These are phyloP conservation scores for Prunus mira DNA, from an alignment of 306 rosid species.

Conservation along the genomic window DNA sequence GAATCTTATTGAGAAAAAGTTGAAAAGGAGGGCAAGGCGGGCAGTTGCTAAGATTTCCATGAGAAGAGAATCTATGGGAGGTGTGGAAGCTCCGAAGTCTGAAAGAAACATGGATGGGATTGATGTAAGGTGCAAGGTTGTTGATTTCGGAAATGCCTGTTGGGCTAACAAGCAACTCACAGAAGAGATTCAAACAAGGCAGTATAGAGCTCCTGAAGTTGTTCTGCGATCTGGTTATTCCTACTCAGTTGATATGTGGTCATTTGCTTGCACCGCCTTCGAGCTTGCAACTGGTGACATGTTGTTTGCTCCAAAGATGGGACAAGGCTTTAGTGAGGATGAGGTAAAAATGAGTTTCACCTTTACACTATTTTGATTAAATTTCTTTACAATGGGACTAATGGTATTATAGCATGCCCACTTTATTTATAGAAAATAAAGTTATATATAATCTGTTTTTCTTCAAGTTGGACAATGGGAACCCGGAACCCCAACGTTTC, in stretches of 20 bases:
- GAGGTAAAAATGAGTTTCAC: constrained; percentile 59
- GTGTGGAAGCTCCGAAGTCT: constrained; percentile 43
- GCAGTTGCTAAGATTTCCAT: constrained; percentile 89
- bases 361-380: not conserved
- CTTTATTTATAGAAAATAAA: not conserved
- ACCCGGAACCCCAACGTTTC: not conserved
- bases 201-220: constrained; percentile 97
- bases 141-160: constrained; percentile 94
- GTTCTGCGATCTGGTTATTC: constrained; percentile 76
- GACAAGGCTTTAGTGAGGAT: constrained; percentile 85
- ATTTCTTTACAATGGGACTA: not conserved
- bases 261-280: constrained; percentile 86
- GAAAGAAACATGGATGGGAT: constrained; percentile 60
- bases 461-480: not conserved
- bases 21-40: constrained; percentile 80
- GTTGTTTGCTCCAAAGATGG: constrained; percentile 81
- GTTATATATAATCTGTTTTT: not conserved
- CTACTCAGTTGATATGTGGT: constrained; percentile 90
- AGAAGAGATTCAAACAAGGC: constrained; percentile 92
- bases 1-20: constrained; percentile 70
- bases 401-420: not conserved
- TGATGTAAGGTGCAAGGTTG: constrained; percentile 87
- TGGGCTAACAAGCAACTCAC: constrained; percentile 71
- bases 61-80: constrained; percentile 77
- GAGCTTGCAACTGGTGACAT: constrained; percentile 98